These are phyloP conservation scores for Gossypium gossypioides DNA, from an alignment of 441 rosid genomes.

Conservation along the genomic window DNA sequence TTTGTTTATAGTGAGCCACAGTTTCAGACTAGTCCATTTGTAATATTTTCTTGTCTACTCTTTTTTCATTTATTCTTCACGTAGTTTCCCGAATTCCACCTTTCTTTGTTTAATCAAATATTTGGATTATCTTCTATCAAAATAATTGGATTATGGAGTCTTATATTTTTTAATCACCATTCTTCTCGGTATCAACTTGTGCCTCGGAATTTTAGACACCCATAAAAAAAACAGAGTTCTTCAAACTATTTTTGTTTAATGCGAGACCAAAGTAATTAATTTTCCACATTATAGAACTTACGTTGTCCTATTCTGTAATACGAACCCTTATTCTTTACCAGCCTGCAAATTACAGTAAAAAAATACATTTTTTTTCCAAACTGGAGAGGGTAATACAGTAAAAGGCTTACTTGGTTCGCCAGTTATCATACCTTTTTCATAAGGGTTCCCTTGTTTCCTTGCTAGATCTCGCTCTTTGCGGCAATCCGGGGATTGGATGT, in stretches of 20 bases:
- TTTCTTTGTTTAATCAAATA: neutral
- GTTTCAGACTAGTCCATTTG: neutral
- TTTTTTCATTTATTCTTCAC: neutral
- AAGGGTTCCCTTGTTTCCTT: slow-evolving; percentile 56
- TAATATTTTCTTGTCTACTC: neutral
- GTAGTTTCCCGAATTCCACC: neutral
- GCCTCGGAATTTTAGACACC: neutral
- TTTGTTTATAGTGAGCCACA: too few relatives aligned
- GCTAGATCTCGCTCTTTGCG: slow-evolving; percentile 72
- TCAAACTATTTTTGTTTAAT: neutral
- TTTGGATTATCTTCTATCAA: neutral
- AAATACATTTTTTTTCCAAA: neutral
- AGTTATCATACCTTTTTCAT: slow-evolving; percentile 28
- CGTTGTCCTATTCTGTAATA: neutral
- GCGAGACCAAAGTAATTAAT: neutral
- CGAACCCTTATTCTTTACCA: neutral
- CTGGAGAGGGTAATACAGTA: slow-evolving; percentile 15
- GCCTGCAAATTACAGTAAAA: neutral
- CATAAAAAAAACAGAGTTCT: neutral
- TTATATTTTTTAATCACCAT: neutral
- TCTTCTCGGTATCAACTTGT: neutral
- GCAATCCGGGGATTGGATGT: slow-evolving; percentile 66
- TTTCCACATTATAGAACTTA: neutral
- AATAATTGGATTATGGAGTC: neutral
- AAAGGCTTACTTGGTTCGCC: slow-evolving; percentile 21